phyloP scores from a whole-genome alignment of 1,139 yeast species.

The Wickerhamomyces sp. region DNA sequence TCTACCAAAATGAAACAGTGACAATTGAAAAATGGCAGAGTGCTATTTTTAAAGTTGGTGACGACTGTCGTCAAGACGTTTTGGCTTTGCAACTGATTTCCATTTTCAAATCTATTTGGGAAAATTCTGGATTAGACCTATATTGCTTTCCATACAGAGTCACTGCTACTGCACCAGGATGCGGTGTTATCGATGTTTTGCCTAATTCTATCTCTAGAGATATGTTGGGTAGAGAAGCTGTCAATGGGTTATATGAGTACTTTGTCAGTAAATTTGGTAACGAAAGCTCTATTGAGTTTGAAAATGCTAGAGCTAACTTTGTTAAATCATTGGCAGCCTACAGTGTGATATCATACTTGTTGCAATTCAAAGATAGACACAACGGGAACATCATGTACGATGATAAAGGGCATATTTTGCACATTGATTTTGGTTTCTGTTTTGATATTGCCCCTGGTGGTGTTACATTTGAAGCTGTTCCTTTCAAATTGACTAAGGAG shows the following conservation, averaged over 20 bases:
- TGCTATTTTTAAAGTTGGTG: constrained; percentile 98
- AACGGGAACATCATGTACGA: constrained; percentile 99
- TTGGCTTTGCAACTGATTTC: constrained; percentile 90
- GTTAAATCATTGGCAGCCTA: constrained; percentile 95
- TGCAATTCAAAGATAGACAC: constrained; percentile 96
- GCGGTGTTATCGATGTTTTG: constrained; percentile 97
- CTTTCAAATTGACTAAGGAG: constrained; percentile 93
- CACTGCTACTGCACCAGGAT: constrained; percentile 98
- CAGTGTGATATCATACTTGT: constrained; percentile 83
- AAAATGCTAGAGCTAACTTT: constrained; percentile 86
- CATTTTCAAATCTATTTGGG: constrained; percentile 88
- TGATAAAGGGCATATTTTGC: constrained; percentile 88
- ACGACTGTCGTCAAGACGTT: constrained; percentile 97
- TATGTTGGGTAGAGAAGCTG: constrained; percentile 98
- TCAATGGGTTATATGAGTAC: constrained; percentile 92
- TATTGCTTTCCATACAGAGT: constrained; percentile 93
- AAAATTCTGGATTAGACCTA: constrained; percentile 79
- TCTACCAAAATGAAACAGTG: constrained; percentile 28
- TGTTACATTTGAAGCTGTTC: constrained; percentile 94
- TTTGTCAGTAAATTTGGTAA: constrained; percentile 92
- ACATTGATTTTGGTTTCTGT: constrained; percentile 97
- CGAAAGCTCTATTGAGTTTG: constrained; percentile 84
- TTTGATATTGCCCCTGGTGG: constrained; percentile 99
- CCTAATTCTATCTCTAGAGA: constrained; percentile 95
- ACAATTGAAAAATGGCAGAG: constrained; percentile 73